Evolutionary conservation across 176 grass and related monocot species (phyloP).

Genomic region (Cocos nucifera): DNA sequence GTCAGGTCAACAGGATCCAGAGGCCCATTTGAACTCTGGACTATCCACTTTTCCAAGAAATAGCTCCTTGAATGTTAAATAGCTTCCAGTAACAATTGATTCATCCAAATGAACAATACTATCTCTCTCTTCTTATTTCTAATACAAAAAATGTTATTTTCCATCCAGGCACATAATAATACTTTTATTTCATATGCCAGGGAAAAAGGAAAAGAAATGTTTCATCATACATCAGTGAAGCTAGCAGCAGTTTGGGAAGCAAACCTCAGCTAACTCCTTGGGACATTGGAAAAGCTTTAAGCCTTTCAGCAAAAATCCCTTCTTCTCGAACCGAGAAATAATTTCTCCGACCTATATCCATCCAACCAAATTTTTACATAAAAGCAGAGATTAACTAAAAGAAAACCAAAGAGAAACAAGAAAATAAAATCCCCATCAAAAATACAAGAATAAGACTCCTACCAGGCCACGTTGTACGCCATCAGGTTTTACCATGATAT

Average conservation of each 20-base stretch:
- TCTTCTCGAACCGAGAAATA: constrained; percentile 94
- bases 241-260: neutral
- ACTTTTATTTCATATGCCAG: too few relatives aligned
- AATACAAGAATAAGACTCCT: constrained; percentile 3
- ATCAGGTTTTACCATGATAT: constrained; percentile 98
- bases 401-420: neutral
- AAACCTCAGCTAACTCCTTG: constrained; percentile 95
- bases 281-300: constrained; percentile 85
- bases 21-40: too few relatives aligned
- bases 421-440: neutral
- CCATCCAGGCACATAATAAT: too few relatives aligned
- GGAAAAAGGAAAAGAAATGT: neutral
- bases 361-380: neutral
- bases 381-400: neutral
- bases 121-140: too few relatives aligned
- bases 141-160: too few relatives aligned
- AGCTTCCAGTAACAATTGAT: too few relatives aligned
- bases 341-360: constrained; percentile 84
- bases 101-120: too few relatives aligned
- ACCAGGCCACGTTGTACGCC: constrained; percentile 89
- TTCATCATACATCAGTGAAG: neutral
- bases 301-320: constrained; percentile 92
- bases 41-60: too few relatives aligned
- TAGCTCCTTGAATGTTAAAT: too few relatives aligned
- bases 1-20: too few relatives aligned